Conservation (phyloP, 2,329 filamentous ascomycete species). For the Pseudocercospora fuligena region DNA sequence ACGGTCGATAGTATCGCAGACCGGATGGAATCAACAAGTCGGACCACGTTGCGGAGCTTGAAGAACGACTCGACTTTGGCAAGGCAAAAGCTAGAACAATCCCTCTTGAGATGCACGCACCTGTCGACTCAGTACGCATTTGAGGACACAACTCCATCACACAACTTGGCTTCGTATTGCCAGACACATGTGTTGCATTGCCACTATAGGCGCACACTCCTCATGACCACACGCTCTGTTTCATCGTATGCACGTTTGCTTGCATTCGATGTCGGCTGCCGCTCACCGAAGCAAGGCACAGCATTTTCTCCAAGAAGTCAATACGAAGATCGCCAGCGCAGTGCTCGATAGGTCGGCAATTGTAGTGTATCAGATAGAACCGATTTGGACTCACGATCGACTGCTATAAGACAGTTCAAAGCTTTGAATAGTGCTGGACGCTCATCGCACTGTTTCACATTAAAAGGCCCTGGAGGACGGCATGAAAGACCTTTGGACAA, state of each 20-base stretch:
- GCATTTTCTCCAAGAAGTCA: neutral
- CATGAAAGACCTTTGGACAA: neutral
- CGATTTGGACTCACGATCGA: neutral
- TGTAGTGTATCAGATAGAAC: neutral
- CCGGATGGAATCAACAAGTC: too few species aligned
- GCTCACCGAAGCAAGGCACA: slow-evolving; percentile 3
- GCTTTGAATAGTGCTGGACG: neutral
- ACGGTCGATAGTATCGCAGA: neutral
- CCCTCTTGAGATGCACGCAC: neutral
- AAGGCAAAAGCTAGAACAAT: neutral
- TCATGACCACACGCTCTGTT: slow-evolving; percentile 1
- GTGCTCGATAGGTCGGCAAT: neutral
- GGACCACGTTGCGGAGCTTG: too few species aligned
- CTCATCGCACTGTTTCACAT: neutral
- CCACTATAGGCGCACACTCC: neutral
- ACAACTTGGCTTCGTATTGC: neutral
- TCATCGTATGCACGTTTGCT: neutral
- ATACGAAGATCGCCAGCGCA: neutral
- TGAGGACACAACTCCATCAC: neutral
- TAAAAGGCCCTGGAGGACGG: neutral
- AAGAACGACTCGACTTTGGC: neutral
- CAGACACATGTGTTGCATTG: neutral
- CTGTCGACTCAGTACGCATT: neutral
- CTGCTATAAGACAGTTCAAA: neutral
- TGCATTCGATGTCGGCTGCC: neutral